A percentile compares a stretch with the other conserved stretches of the same genome.
Conservation (phyloP, 768 basidiomycete genomes). For the Lactarius tabidus region DNA sequence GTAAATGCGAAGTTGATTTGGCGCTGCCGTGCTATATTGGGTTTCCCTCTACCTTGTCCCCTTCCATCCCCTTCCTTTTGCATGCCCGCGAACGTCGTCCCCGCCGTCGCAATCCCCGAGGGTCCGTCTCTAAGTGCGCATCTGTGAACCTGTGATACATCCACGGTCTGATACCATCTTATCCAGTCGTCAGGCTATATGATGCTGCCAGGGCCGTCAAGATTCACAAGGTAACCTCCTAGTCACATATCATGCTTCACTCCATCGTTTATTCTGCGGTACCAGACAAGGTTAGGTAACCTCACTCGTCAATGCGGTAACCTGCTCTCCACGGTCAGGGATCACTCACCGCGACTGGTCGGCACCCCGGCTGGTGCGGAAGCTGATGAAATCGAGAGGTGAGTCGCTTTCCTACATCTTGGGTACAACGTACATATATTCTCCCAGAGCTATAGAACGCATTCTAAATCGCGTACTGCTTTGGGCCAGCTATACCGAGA, state of each 20-base stretch:
- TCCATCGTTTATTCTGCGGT: neutral
- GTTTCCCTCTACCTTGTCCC: neutral
- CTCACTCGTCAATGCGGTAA: constrained; percentile 6
- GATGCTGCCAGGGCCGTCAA: constrained; percentile 5
- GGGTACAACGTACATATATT: neutral
- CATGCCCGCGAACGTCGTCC: constrained; percentile 5
- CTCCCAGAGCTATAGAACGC: constrained; percentile 6
- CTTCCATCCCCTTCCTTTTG: neutral
- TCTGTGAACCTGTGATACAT: neutral
- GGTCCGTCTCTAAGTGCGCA: constrained; percentile 3
- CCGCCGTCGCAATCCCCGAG: neutral
- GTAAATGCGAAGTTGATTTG: neutral
- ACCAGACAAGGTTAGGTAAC: neutral
- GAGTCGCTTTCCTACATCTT: neutral
- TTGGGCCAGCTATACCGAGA: neutral
- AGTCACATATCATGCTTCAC: neutral
- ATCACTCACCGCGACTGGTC: neutral
- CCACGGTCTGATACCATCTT: neutral
- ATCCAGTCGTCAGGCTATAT: constrained; percentile 8
- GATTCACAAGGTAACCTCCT: constrained; percentile 8
- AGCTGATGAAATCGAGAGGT: constrained; percentile 17
- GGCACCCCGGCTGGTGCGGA: neutral
- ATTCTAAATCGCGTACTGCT: neutral
- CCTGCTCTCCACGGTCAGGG: constrained; percentile 10
- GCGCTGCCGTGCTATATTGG: neutral